Conservation (phyloP, 768 basidiomycete species). For the Kwoniella europaea region DNA sequence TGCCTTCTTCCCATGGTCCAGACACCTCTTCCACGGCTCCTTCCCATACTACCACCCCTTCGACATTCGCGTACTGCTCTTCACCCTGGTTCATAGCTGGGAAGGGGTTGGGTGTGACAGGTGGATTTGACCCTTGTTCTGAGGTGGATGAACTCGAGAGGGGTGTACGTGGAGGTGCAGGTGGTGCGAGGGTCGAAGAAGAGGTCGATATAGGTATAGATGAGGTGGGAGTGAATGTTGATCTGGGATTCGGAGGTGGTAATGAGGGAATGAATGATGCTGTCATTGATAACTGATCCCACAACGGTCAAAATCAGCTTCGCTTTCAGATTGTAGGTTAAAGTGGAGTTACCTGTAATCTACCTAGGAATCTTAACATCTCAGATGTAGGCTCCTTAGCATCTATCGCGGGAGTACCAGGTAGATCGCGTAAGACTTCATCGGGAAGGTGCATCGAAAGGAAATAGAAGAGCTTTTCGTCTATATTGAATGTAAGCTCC, state of each 20-base stretch:
- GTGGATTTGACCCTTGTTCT: constrained; percentile 63
- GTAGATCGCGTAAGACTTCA: constrained; percentile 6
- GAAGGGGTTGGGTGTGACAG: constrained; percentile 81
- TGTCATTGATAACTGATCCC: constrained; percentile 72
- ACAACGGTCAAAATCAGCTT: not conserved
- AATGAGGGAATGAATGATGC: constrained; percentile 67
- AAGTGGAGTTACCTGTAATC: constrained; percentile 26
- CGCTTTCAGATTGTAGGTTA: not conserved
- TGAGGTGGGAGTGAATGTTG: not conserved
- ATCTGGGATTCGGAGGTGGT: constrained; percentile 7
- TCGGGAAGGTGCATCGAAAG: constrained; percentile 32
- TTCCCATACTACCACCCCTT: constrained; percentile 72
- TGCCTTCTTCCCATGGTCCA: constrained; percentile 68
- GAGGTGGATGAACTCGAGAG: constrained; percentile 38
- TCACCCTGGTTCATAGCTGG: constrained; percentile 76
- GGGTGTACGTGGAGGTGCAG: constrained; percentile 43
- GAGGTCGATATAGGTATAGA: constrained; percentile 10
- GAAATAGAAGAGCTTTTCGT: constrained; percentile 47
- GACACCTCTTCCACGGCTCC: constrained; percentile 31
- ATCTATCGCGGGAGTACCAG: constrained; percentile 19
- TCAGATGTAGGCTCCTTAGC: constrained; percentile 32
- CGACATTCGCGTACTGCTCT: constrained; percentile 73
- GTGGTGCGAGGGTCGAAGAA: constrained; percentile 16
- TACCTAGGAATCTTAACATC: constrained; percentile 26
- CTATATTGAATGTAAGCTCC: constrained; percentile 14